A percentile compares a stretch with the other conserved stretches of the same genome.
Evolutionary conservation across 805 yeast genomes (phyloP).

Genomic region (Sporopachydermia quercuum): DNA sequence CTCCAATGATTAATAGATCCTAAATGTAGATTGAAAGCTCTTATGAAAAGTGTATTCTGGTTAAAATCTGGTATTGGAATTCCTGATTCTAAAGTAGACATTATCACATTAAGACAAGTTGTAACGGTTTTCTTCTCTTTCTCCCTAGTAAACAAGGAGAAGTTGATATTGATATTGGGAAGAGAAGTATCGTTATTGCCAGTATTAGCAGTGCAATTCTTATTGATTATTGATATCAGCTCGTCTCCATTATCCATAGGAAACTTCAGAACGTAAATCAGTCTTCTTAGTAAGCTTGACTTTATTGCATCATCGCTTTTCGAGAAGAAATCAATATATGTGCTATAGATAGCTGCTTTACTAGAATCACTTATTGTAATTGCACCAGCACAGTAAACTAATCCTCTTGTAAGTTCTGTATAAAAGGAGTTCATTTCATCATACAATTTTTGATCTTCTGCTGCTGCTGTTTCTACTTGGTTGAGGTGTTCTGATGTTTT

Average conservation of each 20-base stretch:
- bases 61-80: neutral
- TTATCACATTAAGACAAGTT: neutral
- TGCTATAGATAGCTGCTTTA: neutral
- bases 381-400: constrained; percentile 1
- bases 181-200: neutral
- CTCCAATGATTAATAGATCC: neutral
- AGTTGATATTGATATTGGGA: neutral
- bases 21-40: constrained; percentile 2
- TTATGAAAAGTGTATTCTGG: neutral
- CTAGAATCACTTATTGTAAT: neutral
- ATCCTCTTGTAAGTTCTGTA: neutral
- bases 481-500: too few relatives aligned
- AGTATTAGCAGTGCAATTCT: neutral
- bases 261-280: neutral
- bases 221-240: neutral
- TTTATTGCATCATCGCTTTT: neutral
- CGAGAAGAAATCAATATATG: neutral
- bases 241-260: neutral
- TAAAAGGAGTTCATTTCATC: too few relatives aligned
- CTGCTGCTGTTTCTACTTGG: too few relatives aligned
- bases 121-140: neutral
- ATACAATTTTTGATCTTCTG: too few relatives aligned
- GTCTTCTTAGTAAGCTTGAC: neutral
- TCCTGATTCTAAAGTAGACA: constrained; percentile 1
- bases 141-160: too few relatives aligned